Percentiles rank a stretch among this genome's conserved stretches.
phyloP scores from a whole-genome alignment of 2,329 filamentous ascomycete species.

The Graphiopsis chlorocephala region DNA sequence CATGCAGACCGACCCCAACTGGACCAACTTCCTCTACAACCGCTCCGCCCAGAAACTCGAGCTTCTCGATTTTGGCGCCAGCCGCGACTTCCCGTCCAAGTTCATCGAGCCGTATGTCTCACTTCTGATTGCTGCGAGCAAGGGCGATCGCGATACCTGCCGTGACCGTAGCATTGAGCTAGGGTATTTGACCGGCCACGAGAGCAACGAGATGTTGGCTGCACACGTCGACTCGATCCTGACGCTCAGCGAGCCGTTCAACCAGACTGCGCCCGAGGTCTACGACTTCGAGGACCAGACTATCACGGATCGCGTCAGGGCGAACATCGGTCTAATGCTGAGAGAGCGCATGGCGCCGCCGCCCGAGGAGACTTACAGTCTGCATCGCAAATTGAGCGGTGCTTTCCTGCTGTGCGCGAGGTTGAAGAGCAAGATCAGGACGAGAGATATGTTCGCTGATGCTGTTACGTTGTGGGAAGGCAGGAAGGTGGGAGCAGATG shows the following conservation, averaged over 20 bases:
- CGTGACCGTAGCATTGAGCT: slow-evolving; percentile 31
- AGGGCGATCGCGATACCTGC: slow-evolving; percentile 38
- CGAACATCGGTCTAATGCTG: slow-evolving; percentile 89
- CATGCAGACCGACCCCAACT: slow-evolving; percentile 99
- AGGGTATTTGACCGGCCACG: slow-evolving; percentile 89
- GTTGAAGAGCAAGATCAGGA: slow-evolving; percentile 77
- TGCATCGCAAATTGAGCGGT: slow-evolving; percentile 92
- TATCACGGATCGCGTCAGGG: slow-evolving; percentile 88
- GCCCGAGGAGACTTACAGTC: slow-evolving; percentile 93
- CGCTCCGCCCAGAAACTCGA: slow-evolving; percentile 66
- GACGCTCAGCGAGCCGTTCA: slow-evolving; percentile 89
- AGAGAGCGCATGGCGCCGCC: slow-evolving; percentile 83
- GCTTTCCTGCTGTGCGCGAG: slow-evolving; percentile 90
- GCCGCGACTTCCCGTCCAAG: slow-evolving; percentile 73
- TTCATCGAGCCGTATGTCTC: slow-evolving; percentile 80
- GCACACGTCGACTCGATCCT: slow-evolving; percentile 86
- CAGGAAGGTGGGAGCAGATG: slow-evolving; percentile 5
- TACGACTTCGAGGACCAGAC: slow-evolving; percentile 96
- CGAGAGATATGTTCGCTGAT: slow-evolving; percentile 72
- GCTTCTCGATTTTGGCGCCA: slow-evolving; percentile 92
- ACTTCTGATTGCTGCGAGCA: slow-evolving; percentile 76
- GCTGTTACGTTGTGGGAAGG: slow-evolving; percentile 44
- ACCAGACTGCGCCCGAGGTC: slow-evolving; percentile 68
- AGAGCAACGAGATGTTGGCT: slow-evolving; percentile 80
- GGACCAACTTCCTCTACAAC: slow-evolving; percentile 98